These are phyloP conservation scores for Cystodermella granulosa DNA, from an alignment of 1,284 basidiomycete species.

Conservation along the genomic window DNA sequence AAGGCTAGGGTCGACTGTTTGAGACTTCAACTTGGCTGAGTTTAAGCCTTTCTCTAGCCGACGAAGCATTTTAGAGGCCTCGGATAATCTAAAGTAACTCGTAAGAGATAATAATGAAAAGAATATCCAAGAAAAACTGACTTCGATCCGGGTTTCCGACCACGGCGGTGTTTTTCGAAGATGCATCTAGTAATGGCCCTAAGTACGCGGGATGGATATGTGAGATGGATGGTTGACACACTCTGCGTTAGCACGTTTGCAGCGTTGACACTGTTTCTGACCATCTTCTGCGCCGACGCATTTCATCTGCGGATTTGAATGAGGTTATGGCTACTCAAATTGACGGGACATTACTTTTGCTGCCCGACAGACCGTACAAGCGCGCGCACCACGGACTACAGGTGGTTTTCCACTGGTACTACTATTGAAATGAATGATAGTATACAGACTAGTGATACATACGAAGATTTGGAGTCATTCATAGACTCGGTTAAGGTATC, in stretches of 20 bases:
- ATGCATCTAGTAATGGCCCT: slow-evolving; percentile 63
- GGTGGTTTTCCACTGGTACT: slow-evolving; percentile 49
- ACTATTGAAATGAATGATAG: no score
- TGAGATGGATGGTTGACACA: slow-evolving; percentile 29
- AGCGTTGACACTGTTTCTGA: slow-evolving; percentile 68
- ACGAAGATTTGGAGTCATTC: no score
- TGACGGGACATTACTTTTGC: slow-evolving; percentile 57
- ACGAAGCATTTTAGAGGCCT: slow-evolving; percentile 80
- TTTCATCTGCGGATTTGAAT: slow-evolving; percentile 61
- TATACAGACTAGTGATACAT: no score
- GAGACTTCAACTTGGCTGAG: slow-evolving; percentile 66
- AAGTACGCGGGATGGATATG: slow-evolving; percentile 15
- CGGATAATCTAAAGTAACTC: slow-evolving; percentile 67
- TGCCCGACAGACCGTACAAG: slow-evolving; percentile 74
- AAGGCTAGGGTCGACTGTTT: slow-evolving; percentile 30
- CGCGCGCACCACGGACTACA: slow-evolving; percentile 66
- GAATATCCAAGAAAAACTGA: slow-evolving; percentile 34
- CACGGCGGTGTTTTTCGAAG: slow-evolving; percentile 80
- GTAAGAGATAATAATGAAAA: slow-evolving; percentile 10
- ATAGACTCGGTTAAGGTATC: no score
- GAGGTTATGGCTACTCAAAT: slow-evolving; percentile 13
- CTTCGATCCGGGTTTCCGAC: slow-evolving; percentile 85
- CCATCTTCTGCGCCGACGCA: slow-evolving; percentile 81
- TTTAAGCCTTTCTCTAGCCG: slow-evolving; percentile 77
- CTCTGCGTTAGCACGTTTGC: slow-evolving; percentile 72